Evolutionary conservation across 805 yeast species (phyloP).

Genomic region (Candida incommunis): DNA sequence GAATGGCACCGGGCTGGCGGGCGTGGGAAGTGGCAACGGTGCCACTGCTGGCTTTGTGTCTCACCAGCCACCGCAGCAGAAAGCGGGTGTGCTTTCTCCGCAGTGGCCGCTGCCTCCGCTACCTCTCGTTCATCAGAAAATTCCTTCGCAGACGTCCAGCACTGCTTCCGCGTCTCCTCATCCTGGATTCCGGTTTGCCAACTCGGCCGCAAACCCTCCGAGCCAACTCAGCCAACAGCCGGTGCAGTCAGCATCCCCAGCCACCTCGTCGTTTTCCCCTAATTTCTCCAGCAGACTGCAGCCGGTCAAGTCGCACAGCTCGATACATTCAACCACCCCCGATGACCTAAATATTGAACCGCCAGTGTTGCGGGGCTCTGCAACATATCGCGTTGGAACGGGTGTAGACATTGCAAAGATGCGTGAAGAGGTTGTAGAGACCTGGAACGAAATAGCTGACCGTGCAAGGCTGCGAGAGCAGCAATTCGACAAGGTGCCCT

Average conservation of each 20-base stretch:
- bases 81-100: too few species aligned
- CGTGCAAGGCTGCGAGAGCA: background rate
- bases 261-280: background rate
- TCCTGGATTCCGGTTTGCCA: too few species aligned
- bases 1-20: too few species aligned
- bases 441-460: background rate
- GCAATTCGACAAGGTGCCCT: background rate
- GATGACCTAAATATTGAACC: background rate
- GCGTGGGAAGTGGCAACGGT: too few species aligned
- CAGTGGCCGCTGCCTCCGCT: too few species aligned
- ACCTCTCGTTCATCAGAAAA: too few species aligned
- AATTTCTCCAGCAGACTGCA: background rate
- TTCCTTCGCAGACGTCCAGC: too few species aligned
- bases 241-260: background rate
- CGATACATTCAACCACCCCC: background rate
- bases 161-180: too few species aligned
- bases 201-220: too few species aligned
- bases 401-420: background rate
- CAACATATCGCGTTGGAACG: background rate
- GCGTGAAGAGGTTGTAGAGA: constrained; percentile 1
- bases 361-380: background rate
- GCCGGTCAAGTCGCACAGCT: background rate
- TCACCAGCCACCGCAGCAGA: too few species aligned
- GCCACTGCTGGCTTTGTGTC: too few species aligned
- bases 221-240: background rate